Evolutionary conservation across 2,329 filamentous ascomycete species (phyloP), one percentile per base, ranked within the genome.

Genomic region (Ascosphaera apis): DNA sequence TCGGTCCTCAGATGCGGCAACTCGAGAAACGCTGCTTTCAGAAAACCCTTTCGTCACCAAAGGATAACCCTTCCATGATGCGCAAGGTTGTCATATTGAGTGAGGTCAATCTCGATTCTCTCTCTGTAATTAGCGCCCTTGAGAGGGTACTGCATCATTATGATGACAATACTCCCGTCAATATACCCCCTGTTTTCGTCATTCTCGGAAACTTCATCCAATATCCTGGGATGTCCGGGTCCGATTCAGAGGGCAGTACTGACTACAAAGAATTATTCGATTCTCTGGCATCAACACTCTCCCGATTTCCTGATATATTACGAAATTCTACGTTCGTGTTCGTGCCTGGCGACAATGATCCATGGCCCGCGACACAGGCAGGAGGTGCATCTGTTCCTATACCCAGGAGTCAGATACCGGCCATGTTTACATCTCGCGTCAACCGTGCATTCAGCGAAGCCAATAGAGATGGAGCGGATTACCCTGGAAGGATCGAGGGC

Each of bases 181-280:
- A 71, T 13, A 68, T 71, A 1, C 86, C 88, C 0, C 65, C 91
- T 47, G 67, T 72, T 1, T 86, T 95, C 48, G 62, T 93, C 32
- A 57, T 98, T 4, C 72, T 81, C 33, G 88, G 88, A 27, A 91
- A 88, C 53, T 95, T 98, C 48, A 63, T 65, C 37, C 65, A 62
- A 33, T 60, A 62, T 44, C 62, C 69, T 15, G 60, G 61, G 36
- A 63, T 75, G 48, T 63, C 65, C 18, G 75, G 78, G 36, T 71
- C 72, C 17, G 75, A 72, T 27, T 75, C 68, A 31, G 74, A 84
- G 15, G 80, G 81, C 27, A 86, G 80, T 53, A 84, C 95, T 45
- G 83, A 91, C 56, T 95, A 92, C 60, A 95, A 95, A 59, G 88
- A 95, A 56, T 76, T 79, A 51, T 93, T 95, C 53, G 83, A 98